phyloP scores from a whole-genome alignment of 2,329 filamentous ascomycete genomes.

The Sporothrix protearum region DNA sequence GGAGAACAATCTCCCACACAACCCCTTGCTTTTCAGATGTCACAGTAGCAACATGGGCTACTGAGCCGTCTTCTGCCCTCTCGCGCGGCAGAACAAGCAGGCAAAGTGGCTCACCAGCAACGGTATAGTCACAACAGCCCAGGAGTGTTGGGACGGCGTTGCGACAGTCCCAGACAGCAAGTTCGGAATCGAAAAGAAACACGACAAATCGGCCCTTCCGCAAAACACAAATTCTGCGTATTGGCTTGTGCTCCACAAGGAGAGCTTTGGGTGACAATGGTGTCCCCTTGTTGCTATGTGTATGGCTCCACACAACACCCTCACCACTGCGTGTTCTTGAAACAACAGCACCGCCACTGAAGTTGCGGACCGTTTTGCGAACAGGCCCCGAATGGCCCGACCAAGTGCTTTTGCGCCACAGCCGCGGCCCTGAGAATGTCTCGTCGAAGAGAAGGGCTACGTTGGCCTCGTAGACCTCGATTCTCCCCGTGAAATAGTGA shows the following conservation, averaged over 20 bases:
- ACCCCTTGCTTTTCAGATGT: constrained; percentile 74
- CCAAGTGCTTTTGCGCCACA: constrained; percentile 66
- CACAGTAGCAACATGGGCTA: constrained; percentile 75
- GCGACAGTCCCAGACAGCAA: constrained; percentile 79
- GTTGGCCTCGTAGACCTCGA: constrained; percentile 76
- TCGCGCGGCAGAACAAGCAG: constrained; percentile 68
- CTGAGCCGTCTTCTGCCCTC: constrained; percentile 53
- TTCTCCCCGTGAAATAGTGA: constrained; percentile 80
- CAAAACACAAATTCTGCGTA: constrained; percentile 75
- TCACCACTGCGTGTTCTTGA: constrained; percentile 77
- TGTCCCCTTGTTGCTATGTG: constrained; percentile 47
- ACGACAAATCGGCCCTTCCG: constrained; percentile 74
- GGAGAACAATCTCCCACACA: constrained; percentile 73
- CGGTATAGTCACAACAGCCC: constrained; percentile 54
- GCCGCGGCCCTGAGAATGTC: constrained; percentile 54
- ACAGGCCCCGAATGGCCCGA: constrained; percentile 78
- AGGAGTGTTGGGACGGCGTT: constrained; percentile 56
- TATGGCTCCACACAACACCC: constrained; percentile 78
- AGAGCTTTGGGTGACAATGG: constrained; percentile 51
- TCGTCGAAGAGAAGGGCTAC: constrained; percentile 80
- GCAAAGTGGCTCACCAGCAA: constrained; percentile 71
- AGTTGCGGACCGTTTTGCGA: constrained; percentile 82
- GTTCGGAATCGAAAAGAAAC: constrained; percentile 67
- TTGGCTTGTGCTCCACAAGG: constrained; percentile 64
- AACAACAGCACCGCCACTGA: constrained; percentile 73